Conservation (phyloP, 441 rosid species). For the Adansonia rubrostipa region DNA sequence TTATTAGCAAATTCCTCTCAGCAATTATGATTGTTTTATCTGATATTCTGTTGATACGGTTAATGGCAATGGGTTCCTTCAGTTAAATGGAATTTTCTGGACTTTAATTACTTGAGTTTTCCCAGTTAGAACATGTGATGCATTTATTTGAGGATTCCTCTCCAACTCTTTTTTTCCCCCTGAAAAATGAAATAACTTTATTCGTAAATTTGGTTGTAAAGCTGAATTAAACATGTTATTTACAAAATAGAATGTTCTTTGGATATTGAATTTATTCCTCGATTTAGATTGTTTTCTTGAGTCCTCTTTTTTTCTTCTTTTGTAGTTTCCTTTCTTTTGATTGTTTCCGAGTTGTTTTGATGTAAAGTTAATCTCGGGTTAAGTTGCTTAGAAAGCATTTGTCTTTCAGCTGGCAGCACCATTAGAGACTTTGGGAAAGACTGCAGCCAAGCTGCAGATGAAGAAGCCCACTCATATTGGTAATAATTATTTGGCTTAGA, state of each 20-base stretch:
- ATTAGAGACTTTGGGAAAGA: slow-evolving; percentile 60
- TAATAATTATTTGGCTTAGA: slow-evolving; percentile 33
- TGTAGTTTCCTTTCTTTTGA: neutral
- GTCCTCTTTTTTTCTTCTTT: neutral
- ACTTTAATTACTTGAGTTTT: neutral
- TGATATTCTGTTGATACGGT: slow-evolving; percentile 14
- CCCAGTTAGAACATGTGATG: neutral
- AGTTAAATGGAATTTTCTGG: slow-evolving; percentile 1
- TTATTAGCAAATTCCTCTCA: neutral
- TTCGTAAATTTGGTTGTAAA: slow-evolving; percentile 10
- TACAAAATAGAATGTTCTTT: neutral
- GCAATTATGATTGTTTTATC: neutral
- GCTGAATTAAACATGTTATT: neutral
- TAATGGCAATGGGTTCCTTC: slow-evolving; percentile 10
- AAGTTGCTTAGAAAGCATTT: slow-evolving; percentile 13
- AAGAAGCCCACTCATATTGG: slow-evolving; percentile 86
- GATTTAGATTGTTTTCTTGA: neutral
- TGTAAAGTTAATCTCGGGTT: slow-evolving; percentile 17
- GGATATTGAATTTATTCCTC: neutral
- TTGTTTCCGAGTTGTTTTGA: slow-evolving; percentile 5
- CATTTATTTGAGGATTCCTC: neutral
- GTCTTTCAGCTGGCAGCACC: slow-evolving; percentile 77
- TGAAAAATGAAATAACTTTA: neutral
- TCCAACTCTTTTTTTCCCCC: neutral
- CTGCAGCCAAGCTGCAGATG: slow-evolving; percentile 78